Base-by-base conservation (phyloP, 768 basidiomycete species). In the Mycena belliarum region DNA sequence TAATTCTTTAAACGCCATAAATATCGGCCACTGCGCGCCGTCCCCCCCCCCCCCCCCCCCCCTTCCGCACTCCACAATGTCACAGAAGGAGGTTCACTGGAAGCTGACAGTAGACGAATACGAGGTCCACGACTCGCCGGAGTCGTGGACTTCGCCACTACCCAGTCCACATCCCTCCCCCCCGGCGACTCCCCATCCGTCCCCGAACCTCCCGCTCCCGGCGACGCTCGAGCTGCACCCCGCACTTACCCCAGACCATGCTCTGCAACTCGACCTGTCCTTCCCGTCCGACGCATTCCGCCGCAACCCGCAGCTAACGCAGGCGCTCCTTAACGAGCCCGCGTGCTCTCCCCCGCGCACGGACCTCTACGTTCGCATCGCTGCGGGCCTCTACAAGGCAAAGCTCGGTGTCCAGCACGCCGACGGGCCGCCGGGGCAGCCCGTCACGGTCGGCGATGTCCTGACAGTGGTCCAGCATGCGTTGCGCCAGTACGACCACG, bases 381-480 rank as follows among this genome's bases (percentile, higher is more conserved):
- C 55, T 18, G 55, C 60, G 18, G 55, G 51, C 4, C 5, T 26
- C 14, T 53, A 43, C 33, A 57, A 46, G 15, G 26, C 5, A 23
- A 16, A n/a, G 25, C 24, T 57, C 3, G 46, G 52, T 7, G 21
- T 61, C 16, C 23, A 44, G 15, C 55, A 56, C 43, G 12, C 37
- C 18, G 44, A 15, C 18, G 29, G 29, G 29, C n/a, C 4, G 9
- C 5, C 2, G 25, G 18, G 33, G 4, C n/a, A n/a, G 24, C 10
- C 41, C 10, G 55, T 61, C 24, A 61, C 55, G 10, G 55, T 61
- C 21, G 60, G 60, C 32, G 55, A 61, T 16, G 55, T 61, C 14
- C 52, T 61, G 21, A 56, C 60, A 2, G n/a, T 28, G 3, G 33
- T 61, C 15, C 55, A 61, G 21, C 12, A 20, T 15, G 46, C 33